Evolutionary conservation across 345 rosid genomes (phyloP), one percentile per base, ranked within the genome.

Genomic region (Garcia nutans): DNA sequence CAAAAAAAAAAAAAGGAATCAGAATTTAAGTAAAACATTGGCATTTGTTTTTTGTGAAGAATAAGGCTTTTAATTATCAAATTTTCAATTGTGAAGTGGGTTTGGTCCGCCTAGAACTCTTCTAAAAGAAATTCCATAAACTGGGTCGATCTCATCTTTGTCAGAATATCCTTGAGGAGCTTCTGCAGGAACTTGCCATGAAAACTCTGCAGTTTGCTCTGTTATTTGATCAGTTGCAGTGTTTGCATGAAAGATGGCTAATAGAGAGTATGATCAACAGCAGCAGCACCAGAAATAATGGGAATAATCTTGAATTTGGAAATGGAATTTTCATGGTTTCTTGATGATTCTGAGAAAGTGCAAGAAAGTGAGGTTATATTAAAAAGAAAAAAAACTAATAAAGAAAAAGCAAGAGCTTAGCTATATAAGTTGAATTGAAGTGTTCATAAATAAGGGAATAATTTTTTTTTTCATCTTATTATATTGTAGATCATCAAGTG

Each of bases 31-130:
- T 6, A 68, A 19, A 58, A 24, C 13, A 47, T 52, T 52, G 8
- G 52, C 28, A 23, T 41, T n/a, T 44, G 41, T 37, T 37, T 37
- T 37, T 37, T 37, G 5, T 37, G 41, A 37, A 37, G 1, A 28
- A 28, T 37, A 37, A 37, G 6, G 6, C 41, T 37, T 37, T 37
- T 37, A 47, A 41, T 17, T 74, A 54, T 47, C 10, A 8, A 80
- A 8, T 78, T 1, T 24, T 86, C 82, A 86, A 69, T 87, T 89
- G 77, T 89, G 90, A 73, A 87, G 90, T 1, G 89, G 93, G 80
- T 87, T 87, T 24, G 93, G 90, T 19, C 93, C 89, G 4, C 72
- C 84, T 0, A 90, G 90, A 70, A 85, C 86, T 65, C 63, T 45
- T 81, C 93, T 82, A 70, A 65, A 60, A 24, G 90, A 86, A 73